Percentiles rank a stretch among this genome's conserved stretches.
Conservation (phyloP, 192 early-diverging fungal species). For the Mortierella antarctica region DNA sequence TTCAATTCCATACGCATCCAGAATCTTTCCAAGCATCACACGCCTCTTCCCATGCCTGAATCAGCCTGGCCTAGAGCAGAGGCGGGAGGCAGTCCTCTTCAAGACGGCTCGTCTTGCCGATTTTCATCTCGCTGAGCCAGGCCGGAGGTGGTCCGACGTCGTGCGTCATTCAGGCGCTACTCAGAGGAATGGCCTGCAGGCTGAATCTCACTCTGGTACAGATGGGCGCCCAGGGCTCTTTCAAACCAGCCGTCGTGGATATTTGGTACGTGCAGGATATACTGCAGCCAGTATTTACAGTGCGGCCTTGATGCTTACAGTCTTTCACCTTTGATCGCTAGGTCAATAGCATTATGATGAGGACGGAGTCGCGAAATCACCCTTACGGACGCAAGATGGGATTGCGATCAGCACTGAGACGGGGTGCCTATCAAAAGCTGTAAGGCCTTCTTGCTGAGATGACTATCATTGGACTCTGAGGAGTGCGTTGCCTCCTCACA, state of each 20-base stretch:
- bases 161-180: constrained; percentile 23
- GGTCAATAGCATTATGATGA: constrained; percentile 46
- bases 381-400: constrained; percentile 30
- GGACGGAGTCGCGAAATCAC: constrained; percentile 18
- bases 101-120: constrained; percentile 15
- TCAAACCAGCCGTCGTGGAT: constrained; percentile 34
- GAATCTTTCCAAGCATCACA: constrained; percentile 30
- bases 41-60: constrained; percentile 24
- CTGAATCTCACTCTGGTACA: constrained; percentile 18
- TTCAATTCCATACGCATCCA: constrained; percentile 30
- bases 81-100: constrained; percentile 37
- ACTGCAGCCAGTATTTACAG: neutral
- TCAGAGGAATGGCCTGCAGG: neutral
- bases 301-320: neutral
- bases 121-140: constrained; percentile 46
- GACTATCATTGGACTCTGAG: neutral
- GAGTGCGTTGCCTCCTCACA: neutral
- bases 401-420: constrained; percentile 23
- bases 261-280: constrained; percentile 18
- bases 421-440: constrained; percentile 34
- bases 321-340: neutral
- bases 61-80: constrained; percentile 39
- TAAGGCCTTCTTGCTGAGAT: neutral
- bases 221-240: constrained; percentile 47
- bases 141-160: constrained; percentile 35